Conservation (phyloP, 2,329 filamentous ascomycete species). For the Clarireedia sp. region DNA sequence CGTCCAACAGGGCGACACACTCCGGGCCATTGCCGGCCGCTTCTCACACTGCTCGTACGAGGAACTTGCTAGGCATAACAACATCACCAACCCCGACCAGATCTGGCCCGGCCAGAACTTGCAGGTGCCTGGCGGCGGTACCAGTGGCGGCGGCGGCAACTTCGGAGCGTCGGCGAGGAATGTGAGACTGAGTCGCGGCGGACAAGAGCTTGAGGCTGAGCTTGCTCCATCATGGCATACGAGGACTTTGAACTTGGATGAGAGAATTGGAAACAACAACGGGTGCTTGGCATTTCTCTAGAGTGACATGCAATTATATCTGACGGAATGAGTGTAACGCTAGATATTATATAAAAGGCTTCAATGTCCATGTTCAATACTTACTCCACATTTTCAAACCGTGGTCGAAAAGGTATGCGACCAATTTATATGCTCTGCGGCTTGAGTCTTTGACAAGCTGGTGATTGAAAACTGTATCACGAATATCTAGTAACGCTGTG, state of each 20-base stretch:
- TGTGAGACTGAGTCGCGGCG: not conserved
- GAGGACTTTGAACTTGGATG: not conserved
- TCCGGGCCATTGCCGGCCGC: not conserved
- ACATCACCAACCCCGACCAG: not conserved
- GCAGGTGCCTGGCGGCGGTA: not conserved
- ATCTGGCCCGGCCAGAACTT: not conserved
- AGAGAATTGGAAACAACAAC: not conserved
- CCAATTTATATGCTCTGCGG: not conserved
- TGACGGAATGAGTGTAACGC: no score
- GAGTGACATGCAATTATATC: not conserved
- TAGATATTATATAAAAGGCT: no score
- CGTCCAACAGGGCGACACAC: not conserved
- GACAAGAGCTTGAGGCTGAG: not conserved
- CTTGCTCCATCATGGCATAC: not conserved
- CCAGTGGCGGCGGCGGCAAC: not conserved
- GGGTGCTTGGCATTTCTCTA: not conserved
- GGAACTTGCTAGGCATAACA: not conserved
- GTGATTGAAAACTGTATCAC: not conserved
- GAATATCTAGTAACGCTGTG: no score
- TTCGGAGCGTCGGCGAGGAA: not conserved
- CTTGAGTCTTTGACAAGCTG: not conserved
- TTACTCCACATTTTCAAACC: not conserved
- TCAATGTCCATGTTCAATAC: not conserved
- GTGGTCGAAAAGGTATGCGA: not conserved
- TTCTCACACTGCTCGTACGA: not conserved